Evolutionary conservation across 2,329 filamentous ascomycete species (phyloP).

Genomic region (Scorias spongiosa): DNA sequence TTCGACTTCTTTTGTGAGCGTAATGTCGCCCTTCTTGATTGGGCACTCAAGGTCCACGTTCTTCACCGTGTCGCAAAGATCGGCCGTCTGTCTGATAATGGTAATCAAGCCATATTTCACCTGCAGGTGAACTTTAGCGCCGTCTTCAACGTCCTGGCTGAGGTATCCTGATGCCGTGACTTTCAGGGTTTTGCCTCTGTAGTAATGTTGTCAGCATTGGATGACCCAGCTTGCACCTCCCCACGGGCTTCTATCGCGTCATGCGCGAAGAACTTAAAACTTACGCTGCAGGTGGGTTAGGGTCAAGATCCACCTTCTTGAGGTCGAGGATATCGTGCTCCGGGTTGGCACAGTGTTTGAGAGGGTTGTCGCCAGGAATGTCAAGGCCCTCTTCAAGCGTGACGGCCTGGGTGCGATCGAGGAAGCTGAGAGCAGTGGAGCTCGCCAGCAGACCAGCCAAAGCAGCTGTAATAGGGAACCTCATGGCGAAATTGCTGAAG

Average conservation of each 20-base stretch:
- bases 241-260: neutral
- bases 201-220: neutral
- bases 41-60: conserved; percentile 86
- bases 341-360: conserved; percentile 63
- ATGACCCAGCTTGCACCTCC: neutral
- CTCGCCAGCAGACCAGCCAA: conserved; percentile 15
- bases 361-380: conserved; percentile 73
- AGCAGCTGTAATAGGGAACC: conserved; percentile 14
- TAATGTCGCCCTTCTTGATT: conserved; percentile 59
- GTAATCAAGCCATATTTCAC: conserved; percentile 94
- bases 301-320: conserved; percentile 60
- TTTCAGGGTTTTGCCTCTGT: conserved; percentile 58
- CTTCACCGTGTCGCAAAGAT: conserved; percentile 77
- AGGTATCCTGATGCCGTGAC: conserved; percentile 72
- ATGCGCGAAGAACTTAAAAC: conserved; percentile 5
- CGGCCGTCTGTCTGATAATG: conserved; percentile 63
- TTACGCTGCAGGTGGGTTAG: conserved; percentile 80
- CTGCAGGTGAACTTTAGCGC: conserved; percentile 64
- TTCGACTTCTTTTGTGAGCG: conserved; percentile 64
- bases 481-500: conserved; percentile 12
- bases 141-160: conserved; percentile 54
- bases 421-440: conserved; percentile 14
- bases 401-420: conserved; percentile 8
- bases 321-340: conserved; percentile 58
- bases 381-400: conserved; percentile 35